Conservation (phyloP, 2,329 filamentous ascomycete species). For the Colletotrichum filicis region DNA sequence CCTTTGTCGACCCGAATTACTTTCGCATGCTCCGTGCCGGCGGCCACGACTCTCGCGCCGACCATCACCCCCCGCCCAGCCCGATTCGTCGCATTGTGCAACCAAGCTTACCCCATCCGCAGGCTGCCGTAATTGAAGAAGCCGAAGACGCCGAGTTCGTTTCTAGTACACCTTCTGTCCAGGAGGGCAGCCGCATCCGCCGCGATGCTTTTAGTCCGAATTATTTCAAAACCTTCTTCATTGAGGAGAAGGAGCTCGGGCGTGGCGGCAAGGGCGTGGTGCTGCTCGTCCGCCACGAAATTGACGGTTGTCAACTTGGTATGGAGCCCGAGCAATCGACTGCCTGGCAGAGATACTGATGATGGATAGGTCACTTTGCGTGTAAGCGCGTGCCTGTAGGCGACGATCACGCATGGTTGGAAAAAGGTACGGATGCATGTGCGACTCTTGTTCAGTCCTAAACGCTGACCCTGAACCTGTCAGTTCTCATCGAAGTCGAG, state of each 20-base stretch:
- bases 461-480: neutral
- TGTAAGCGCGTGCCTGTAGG: constrained; percentile 97
- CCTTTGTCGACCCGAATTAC: constrained; percentile 91
- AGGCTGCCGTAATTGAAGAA: constrained; percentile 40
- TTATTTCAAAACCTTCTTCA: constrained; percentile 94
- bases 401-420: constrained; percentile 93
- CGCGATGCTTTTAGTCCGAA: constrained; percentile 88
- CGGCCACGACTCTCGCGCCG: constrained; percentile 56
- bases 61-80: constrained; percentile 57
- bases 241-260: constrained; percentile 87
- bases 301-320: constrained; percentile 86
- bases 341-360: constrained; percentile 22
- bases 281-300: constrained; percentile 88
- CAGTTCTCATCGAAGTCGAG: constrained; percentile 88
- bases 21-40: constrained; percentile 87
- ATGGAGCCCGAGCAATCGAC: neutral
- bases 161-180: constrained; percentile 62
- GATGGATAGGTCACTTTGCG: constrained; percentile 75
- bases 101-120: constrained; percentile 49
- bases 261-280: constrained; percentile 95
- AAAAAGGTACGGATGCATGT: constrained; percentile 67
- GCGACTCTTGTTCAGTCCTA: neutral
- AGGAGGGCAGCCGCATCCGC: constrained; percentile 77
- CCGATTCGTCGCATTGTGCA: constrained; percentile 65
- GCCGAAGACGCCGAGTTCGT: constrained; percentile 60